A percentile compares a stretch with the other conserved stretches of the same genome.
Evolutionary conservation across 1,284 basidiomycete genomes (phyloP).

Genomic region (Ceratobasidium sp.): DNA sequence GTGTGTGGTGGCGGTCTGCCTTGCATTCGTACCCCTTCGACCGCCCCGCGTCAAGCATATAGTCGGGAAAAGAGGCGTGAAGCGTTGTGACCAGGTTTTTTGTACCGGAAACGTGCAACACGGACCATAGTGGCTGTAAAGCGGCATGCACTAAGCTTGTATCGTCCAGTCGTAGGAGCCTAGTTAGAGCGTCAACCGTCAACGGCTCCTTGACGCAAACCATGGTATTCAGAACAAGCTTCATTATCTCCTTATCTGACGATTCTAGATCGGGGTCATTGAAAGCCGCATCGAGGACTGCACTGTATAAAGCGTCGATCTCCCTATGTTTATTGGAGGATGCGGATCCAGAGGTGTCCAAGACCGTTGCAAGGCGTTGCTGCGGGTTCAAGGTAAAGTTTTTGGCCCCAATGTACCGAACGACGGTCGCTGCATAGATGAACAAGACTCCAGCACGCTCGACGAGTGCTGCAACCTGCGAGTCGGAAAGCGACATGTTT

Average conservation of each 20-base stretch:
- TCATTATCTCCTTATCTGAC: background rate
- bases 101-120: background rate
- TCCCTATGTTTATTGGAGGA: background rate
- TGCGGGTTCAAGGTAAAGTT: background rate
- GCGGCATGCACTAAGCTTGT: background rate
- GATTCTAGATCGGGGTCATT: background rate
- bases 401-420: background rate
- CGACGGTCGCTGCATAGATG: constrained; percentile 20
- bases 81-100: background rate
- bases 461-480: background rate
- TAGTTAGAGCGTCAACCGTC: background rate
- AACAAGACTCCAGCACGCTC: constrained; percentile 8
- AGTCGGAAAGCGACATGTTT: background rate
- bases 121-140: background rate
- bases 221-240: background rate
- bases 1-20: background rate
- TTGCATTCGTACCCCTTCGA: background rate
- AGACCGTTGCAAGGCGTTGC: background rate
- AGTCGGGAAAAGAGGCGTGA: constrained; percentile 10
- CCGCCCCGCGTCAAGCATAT: background rate
- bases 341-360: background rate
- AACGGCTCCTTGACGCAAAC: constrained; percentile 10
- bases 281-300: background rate
- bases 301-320: background rate
- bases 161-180: background rate